phyloP scores from a whole-genome alignment of 2,329 filamentous ascomycete genomes.

The Coniochaeta hoffmannii region DNA sequence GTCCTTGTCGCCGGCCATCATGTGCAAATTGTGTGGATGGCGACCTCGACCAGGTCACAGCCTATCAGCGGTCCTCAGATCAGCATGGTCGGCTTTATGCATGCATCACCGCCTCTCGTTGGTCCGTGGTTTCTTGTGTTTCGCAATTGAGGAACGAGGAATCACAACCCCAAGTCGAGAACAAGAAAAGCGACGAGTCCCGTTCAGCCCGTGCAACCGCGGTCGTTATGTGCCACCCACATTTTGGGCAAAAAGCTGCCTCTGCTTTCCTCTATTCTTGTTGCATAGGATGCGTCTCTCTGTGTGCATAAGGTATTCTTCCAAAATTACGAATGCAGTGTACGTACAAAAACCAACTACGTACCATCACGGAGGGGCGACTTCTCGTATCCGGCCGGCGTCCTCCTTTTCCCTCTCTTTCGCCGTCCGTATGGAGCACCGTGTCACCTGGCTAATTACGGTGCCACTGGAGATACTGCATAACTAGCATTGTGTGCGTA shows the following conservation, averaged over 20 bases:
- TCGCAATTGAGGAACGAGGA: background rate
- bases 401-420: background rate
- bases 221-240: conserved; percentile 7
- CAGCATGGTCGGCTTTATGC: conserved; percentile 11
- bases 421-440: background rate
- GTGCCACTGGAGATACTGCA: background rate
- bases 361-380: background rate
- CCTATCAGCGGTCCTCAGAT: conserved; percentile 9
- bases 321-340: conserved; percentile 10
- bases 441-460: conserved; percentile 1
- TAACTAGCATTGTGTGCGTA: background rate
- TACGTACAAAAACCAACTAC: background rate
- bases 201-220: conserved; percentile 6
- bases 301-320: conserved; percentile 5
- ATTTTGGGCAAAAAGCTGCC: background rate
- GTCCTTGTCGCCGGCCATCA: background rate
- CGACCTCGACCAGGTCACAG: conserved; percentile 6
- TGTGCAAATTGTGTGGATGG: conserved; percentile 14
- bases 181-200: conserved; percentile 2
- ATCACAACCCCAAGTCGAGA: conserved; percentile 5
- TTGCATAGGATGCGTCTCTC: background rate
- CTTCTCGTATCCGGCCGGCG: background rate
- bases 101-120: conserved; percentile 7
- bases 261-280: background rate
- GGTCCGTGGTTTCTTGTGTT: background rate